Conservation (phyloP, 495 filamentous ascomycete species). For the Aspergillus kassunensis region DNA sequence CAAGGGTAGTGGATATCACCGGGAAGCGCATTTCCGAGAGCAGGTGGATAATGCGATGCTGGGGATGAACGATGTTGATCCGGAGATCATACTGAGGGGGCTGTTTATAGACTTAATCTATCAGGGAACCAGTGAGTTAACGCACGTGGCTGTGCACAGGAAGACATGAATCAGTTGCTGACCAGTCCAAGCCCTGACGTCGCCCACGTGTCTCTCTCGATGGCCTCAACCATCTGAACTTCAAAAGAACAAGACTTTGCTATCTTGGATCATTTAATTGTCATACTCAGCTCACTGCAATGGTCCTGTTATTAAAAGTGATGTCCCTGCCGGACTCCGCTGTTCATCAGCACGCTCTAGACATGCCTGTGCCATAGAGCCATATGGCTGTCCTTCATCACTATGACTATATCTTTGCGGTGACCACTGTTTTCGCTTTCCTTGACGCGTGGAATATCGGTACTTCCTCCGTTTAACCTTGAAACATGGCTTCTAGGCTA, state of each 20-base stretch:
- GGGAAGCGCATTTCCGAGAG: too few relatives aligned
- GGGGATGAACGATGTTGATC: not conserved
- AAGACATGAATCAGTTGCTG: not conserved
- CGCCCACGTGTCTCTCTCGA: not conserved
- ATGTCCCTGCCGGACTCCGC: not conserved
- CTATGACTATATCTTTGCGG: slow-evolving; percentile 11
- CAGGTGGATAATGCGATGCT: not conserved
- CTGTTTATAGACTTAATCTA: too few relatives aligned
- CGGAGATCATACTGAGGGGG: not conserved
- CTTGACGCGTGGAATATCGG: slow-evolving; percentile 11
- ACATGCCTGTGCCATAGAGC: not conserved
- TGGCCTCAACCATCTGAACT: not conserved
- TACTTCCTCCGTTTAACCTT: not conserved
- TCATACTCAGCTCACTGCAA: not conserved
- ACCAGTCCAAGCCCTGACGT: not conserved
- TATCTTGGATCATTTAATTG: too few relatives aligned
- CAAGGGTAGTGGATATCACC: not conserved
- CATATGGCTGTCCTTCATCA: slow-evolving; percentile 6
- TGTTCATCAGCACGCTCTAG: not conserved
- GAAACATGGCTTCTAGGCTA: not conserved
- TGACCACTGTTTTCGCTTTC: slow-evolving; percentile 6
- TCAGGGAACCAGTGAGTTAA: not conserved
- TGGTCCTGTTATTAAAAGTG: not conserved
- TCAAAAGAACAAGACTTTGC: not conserved
- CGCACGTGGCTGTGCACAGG: not conserved